phyloP scores from a whole-genome alignment of 495 filamentous ascomycete species.

The Stereocaulon alpinum region DNA sequence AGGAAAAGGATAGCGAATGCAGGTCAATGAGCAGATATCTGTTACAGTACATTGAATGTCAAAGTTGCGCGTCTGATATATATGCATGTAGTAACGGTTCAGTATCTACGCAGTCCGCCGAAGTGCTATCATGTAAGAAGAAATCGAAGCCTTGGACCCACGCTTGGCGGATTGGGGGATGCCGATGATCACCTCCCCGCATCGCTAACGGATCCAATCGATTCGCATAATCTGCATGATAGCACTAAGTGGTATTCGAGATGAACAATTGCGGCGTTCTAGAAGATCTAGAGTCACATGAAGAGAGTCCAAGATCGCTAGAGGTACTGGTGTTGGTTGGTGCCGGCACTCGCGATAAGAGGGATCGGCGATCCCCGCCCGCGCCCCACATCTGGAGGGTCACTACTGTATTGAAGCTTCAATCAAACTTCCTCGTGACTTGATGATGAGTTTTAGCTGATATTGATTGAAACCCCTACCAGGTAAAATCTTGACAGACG shows the following conservation, averaged over 20 bases:
- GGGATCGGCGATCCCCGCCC: neutral
- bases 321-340: neutral
- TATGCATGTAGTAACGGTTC: neutral
- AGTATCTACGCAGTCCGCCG: conserved; percentile 8
- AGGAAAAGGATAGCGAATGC: neutral
- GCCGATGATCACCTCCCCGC: neutral
- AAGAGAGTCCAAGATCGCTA: neutral
- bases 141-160: neutral
- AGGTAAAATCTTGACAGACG: neutral
- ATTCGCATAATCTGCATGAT: neutral
- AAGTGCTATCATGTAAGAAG: conserved; percentile 2
- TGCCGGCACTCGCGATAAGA: neutral
- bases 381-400: neutral
- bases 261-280: neutral
- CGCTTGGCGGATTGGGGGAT: neutral
- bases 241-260: neutral
- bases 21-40: neutral
- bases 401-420: neutral
- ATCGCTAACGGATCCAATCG: neutral
- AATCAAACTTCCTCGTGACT: neutral
- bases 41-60: neutral
- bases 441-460: neutral
- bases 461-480: neutral
- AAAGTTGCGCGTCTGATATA: neutral
- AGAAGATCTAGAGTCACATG: neutral